Evolutionary conservation across 306 rosid genomes (phyloP).

Genomic region (Prinsepia uniflora): DNA sequence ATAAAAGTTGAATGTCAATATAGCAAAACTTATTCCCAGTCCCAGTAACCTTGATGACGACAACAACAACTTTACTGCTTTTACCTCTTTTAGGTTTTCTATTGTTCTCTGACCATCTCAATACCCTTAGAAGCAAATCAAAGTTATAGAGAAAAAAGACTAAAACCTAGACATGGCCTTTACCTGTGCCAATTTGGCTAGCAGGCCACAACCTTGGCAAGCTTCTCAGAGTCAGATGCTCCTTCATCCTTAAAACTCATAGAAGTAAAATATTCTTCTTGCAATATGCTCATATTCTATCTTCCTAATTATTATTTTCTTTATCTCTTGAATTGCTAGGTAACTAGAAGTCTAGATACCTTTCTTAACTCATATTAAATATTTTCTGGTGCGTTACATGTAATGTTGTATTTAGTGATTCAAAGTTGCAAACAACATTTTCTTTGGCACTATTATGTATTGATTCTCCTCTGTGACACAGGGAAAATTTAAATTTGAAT

Average conservation of each 20-base stretch:
- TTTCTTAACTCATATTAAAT: background rate
- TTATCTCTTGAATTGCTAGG: background rate
- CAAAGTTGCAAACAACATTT: background rate
- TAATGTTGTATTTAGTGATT: background rate
- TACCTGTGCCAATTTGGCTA: too few species aligned
- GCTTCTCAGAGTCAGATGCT: too few species aligned
- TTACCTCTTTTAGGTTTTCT: background rate
- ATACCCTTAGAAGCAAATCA: background rate
- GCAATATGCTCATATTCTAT: background rate
- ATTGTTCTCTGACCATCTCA: background rate
- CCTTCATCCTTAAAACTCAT: too few species aligned
- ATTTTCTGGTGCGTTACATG: background rate
- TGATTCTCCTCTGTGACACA: background rate
- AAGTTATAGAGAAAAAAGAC: too few species aligned
- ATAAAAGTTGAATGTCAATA: too few species aligned
- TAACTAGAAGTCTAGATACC: background rate
- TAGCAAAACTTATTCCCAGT: background rate
- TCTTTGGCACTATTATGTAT: background rate
- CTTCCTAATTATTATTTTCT: background rate
- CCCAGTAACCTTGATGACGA: background rate
- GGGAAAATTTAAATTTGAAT: background rate
- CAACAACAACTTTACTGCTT: background rate
- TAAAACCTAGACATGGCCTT: too few species aligned
- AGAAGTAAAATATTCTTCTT: background rate
- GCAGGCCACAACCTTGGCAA: too few species aligned